These are phyloP conservation scores for Aspergillus nomiae DNA, from an alignment of 2,329 filamentous ascomycete species.

Conservation along the genomic window DNA sequence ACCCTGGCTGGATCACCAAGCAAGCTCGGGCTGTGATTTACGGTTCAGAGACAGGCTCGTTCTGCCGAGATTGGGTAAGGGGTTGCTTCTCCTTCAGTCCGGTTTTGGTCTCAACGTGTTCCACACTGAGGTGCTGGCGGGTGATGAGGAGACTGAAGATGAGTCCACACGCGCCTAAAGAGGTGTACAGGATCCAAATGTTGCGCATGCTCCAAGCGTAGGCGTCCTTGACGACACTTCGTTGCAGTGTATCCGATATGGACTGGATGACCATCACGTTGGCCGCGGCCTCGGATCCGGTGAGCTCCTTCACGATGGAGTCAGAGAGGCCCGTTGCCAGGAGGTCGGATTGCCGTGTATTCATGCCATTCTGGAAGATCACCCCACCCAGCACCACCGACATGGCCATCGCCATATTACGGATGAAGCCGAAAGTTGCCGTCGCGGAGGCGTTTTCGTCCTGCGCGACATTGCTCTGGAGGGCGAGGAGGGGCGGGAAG, in stretches of 20 bases:
- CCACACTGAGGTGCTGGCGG: constrained; percentile 19
- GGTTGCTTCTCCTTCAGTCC: constrained; percentile 22
- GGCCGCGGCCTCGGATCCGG: constrained; percentile 49
- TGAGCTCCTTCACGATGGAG: constrained; percentile 30
- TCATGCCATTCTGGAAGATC: constrained; percentile 68
- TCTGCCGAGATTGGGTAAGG: not conserved
- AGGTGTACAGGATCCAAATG: constrained; percentile 48
- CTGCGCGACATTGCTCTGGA: constrained; percentile 55
- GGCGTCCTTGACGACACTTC: constrained; percentile 46
- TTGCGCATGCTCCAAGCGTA: constrained; percentile 52
- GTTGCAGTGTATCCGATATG: constrained; percentile 42
- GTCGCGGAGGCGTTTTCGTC: constrained; percentile 55
- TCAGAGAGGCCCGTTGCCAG: constrained; percentile 51
- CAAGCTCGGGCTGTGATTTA: not conserved
- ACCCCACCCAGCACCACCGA: constrained; percentile 75
- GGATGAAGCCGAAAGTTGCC: constrained; percentile 57
- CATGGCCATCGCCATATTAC: constrained; percentile 68
- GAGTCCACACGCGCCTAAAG: constrained; percentile 25
- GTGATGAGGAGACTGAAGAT: constrained; percentile 36
- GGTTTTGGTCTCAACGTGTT: constrained; percentile 25
- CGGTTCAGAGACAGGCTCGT: not conserved
- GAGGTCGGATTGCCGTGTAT: constrained; percentile 34
- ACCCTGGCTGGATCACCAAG: not conserved
- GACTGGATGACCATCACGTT: constrained; percentile 47
- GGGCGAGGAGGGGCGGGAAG: constrained; percentile 58